Base-by-base conservation (phyloP, 495 filamentous ascomycete genomes). In the Hypoxylon perforatum region DNA sequence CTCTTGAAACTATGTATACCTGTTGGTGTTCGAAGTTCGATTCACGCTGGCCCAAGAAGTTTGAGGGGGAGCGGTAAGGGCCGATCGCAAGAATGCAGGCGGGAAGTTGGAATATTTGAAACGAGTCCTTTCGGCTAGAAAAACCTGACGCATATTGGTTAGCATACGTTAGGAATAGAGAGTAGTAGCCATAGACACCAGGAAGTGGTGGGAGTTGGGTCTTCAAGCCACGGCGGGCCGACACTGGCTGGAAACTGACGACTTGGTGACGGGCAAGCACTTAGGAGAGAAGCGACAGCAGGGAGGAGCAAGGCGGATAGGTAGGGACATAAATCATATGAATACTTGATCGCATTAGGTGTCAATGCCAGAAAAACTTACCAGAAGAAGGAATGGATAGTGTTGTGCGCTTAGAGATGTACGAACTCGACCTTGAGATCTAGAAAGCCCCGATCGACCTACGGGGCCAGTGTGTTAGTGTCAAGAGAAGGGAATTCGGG, bases 281-380 rank as follows among this genome's bases (percentile, higher is more conserved):
- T 30, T 55, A 33, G 46, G 15, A 52, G 49, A 45, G 33, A 41
- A 25, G 64, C 28, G 51, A 67, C 51, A 30, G 44, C 17, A 48
- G 58, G 59, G 46, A 57, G 36, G 18, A 41, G 52, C 45, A 33
- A 47, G 28, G 54, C 25, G 30, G 54, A 58, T 19, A 59, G 57
- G 36, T 65, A 64, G 38, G 53, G 56, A 63, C 59, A 65, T 50
- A 59, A 61, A 67, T 65, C 57, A 46, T 48, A 63, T 42, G 44
- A 53, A 58, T 44, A 50, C 48, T 65, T 63, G 78, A 76, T 82
- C 80, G 79, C 80, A 71, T 71, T 65, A 57, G 68, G 62, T 59
- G 58, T 58, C 41, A 71, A 69, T 64, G 65, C 65, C 63, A 69
- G 65, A 64, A 76, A 50, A 56, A 77, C 80, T 78, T 75, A 82